Conservation (phyloP, 78 protist species). For the Polysphondylium violaceum region DNA sequence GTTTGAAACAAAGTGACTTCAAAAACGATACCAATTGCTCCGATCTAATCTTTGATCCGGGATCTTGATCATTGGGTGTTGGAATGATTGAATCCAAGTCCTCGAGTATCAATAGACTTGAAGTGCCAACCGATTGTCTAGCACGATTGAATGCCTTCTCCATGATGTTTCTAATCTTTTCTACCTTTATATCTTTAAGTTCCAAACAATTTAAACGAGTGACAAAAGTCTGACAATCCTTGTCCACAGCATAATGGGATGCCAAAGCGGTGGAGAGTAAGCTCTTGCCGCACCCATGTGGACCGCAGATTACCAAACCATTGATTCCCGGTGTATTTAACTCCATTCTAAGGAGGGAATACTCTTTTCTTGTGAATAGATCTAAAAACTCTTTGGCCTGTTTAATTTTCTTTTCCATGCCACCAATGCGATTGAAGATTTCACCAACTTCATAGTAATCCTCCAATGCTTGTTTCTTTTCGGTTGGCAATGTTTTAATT, state of each 20-base stretch:
- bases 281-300: slow-evolving; percentile 64
- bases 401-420: slow-evolving; percentile 40
- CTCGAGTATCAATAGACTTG: slow-evolving; percentile 12
- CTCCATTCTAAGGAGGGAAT: neutral
- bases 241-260: neutral
- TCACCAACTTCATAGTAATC: slow-evolving; percentile 43
- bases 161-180: slow-evolving; percentile 14
- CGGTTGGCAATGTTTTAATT: neutral
- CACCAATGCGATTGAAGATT: slow-evolving; percentile 38
- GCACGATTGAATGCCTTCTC: neutral
- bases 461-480: slow-evolving; percentile 18
- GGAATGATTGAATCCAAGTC: slow-evolving; percentile 30
- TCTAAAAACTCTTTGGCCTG: slow-evolving; percentile 16
- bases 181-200: slow-evolving; percentile 39
- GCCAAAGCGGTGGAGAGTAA: slow-evolving; percentile 14
- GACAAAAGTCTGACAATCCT: slow-evolving; percentile 6
- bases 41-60: slow-evolving; percentile 48
- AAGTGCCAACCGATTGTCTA: neutral
- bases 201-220: slow-evolving; percentile 20
- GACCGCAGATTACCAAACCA: slow-evolving; percentile 38
- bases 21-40: slow-evolving; percentile 20
- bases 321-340: slow-evolving; percentile 36
- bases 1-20: neutral
- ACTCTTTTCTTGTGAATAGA: slow-evolving; percentile 3
- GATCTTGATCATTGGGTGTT: slow-evolving; percentile 68